phyloP scores from a whole-genome alignment of 192 early-diverging fungal genomes.

The Rhizophagus clarus region DNA sequence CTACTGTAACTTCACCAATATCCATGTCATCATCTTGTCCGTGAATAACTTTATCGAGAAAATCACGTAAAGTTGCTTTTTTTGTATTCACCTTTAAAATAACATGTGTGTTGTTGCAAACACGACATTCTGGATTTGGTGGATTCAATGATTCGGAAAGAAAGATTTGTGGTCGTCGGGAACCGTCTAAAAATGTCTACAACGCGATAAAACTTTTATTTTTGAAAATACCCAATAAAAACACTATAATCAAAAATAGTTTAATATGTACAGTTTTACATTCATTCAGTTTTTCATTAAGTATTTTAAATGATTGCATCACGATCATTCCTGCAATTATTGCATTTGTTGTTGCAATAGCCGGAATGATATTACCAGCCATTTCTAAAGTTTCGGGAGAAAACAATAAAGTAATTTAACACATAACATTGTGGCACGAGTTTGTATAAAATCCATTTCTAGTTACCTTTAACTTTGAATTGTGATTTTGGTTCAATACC shows the following conservation, averaged over 20 bases:
- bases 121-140: conserved; percentile 77
- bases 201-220: neutral
- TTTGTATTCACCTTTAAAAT: conserved; percentile 59
- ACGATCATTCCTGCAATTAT: conserved; percentile 95
- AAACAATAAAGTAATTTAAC: neutral
- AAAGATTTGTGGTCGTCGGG: conserved; percentile 60
- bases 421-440: neutral
- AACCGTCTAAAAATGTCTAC: conserved; percentile 54
- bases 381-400: conserved; percentile 65
- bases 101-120: conserved; percentile 71
- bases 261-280: conserved; percentile 55
- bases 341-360: conserved; percentile 98
- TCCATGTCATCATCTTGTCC: conserved; percentile 48
- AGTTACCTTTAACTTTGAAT: conserved; percentile 84
- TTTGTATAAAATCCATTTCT: conserved; percentile 36
- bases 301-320: conserved; percentile 78
- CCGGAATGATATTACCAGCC: conserved; percentile 99
- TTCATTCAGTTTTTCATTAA: conserved; percentile 51
- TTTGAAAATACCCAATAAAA: neutral
- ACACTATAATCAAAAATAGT: neutral
- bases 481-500: conserved; percentile 76
- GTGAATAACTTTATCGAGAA: conserved; percentile 57
- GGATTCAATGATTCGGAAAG: conserved; percentile 61
- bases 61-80: conserved; percentile 64
- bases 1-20: conserved; percentile 64